Conservation (phyloP, 805 yeast species). For the Lipomyces yamadae region DNA sequence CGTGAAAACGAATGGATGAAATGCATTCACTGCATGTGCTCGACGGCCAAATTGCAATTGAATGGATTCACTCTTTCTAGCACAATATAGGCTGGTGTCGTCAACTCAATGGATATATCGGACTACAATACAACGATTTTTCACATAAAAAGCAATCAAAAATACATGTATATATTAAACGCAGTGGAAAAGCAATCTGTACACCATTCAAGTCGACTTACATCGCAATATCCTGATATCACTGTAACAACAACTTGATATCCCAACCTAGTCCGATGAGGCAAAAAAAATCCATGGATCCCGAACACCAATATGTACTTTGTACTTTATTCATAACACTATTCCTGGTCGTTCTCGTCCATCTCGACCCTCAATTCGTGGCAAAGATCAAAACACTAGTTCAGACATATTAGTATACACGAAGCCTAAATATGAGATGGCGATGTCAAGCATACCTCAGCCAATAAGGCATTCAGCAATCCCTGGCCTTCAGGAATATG, state of each 20-base stretch:
- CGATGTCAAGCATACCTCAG: slow-evolving; percentile 24
- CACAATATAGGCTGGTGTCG: too few relatives aligned
- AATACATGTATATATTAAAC: background rate
- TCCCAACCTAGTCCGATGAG: slow-evolving; percentile 1
- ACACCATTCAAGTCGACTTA: background rate
- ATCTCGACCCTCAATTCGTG: slow-evolving; percentile 85
- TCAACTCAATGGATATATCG: background rate
- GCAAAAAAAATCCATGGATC: background rate
- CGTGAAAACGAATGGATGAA: too few relatives aligned
- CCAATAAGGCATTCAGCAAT: slow-evolving; percentile 56
- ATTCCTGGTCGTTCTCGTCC: slow-evolving; percentile 33
- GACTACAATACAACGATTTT: background rate
- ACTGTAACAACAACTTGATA: background rate
- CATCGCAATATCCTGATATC: background rate
- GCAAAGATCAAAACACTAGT: slow-evolving; percentile 78
- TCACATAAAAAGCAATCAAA: background rate
- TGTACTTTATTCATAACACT: background rate
- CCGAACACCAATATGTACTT: background rate
- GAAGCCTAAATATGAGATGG: background rate
- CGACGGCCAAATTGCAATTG: too few relatives aligned
- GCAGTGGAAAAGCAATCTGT: background rate
- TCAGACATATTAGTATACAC: background rate
- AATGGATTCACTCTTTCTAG: too few relatives aligned
- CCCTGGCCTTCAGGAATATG: slow-evolving; percentile 99
- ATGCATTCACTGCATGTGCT: too few relatives aligned